phyloP scores from a whole-genome alignment of 768 basidiomycete species.

The Suillus lakei region DNA sequence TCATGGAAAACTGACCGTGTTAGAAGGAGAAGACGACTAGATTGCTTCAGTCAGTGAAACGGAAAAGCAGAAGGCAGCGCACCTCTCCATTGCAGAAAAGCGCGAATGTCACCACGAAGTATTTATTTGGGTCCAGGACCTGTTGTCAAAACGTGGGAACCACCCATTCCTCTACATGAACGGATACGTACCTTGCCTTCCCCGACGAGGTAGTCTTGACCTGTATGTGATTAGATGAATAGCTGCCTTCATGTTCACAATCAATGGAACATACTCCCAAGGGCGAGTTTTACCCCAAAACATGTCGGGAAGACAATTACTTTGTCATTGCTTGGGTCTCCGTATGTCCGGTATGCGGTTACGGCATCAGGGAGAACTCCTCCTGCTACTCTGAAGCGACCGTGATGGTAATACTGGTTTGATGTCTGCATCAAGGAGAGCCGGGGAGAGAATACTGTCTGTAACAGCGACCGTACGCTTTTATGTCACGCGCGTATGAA shows the following conservation, averaged over 20 bases:
- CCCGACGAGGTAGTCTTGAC: constrained; percentile 52
- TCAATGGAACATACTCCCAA: constrained; percentile 44
- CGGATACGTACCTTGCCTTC: constrained; percentile 46
- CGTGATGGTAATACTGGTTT: constrained; percentile 56
- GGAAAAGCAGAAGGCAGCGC: constrained; percentile 10
- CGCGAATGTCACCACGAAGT: constrained; percentile 60
- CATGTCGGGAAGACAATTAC: constrained; percentile 58
- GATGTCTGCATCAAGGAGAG: constrained; percentile 17
- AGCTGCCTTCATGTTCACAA: constrained; percentile 37
- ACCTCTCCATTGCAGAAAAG: constrained; percentile 66
- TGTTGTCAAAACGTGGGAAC: constrained; percentile 21
- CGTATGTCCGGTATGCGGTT: constrained; percentile 62
- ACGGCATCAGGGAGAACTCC: constrained; percentile 59
- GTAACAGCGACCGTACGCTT: background rate
- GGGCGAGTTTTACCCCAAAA: constrained; percentile 52
- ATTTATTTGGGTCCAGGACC: constrained; percentile 53
- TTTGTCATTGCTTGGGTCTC: constrained; percentile 54
- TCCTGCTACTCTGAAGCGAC: constrained; percentile 54
- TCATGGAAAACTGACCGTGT: constrained; percentile 45
- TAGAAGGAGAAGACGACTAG: constrained; percentile 66
- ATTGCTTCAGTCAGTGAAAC: constrained; percentile 8
- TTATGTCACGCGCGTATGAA: background rate
- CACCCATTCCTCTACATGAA: background rate
- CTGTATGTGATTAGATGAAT: constrained; percentile 29
- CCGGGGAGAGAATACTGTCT: background rate